Evolutionary conservation across 371 early-diverging fungal genomes (phyloP), one percentile per base, ranked within the genome.

Genomic region (Lichtheimia corymbifera): DNA sequence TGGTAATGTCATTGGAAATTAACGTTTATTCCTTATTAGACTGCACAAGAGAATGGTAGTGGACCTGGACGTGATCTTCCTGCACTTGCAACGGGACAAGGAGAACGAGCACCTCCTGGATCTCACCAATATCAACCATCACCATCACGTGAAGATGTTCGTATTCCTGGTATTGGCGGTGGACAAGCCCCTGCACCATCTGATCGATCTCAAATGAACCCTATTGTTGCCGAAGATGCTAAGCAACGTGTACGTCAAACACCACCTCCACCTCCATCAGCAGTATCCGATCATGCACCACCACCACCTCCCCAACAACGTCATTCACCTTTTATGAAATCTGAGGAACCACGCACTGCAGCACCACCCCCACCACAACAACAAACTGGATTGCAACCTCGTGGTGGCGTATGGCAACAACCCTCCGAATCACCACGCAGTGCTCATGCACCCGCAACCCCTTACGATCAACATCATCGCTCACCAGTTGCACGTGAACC

Each of bases 131-230:
- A 63, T 45, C 61, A 20, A 13, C 49, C 64, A 24, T 50, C 41
- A 17, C 41, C 47, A 47, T 27, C 63, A 40, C 73, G 73, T 44
- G 80, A 77, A 59, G 76, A 77, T 54, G 72, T 77, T 2, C 73
- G 76, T 28, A 77, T 80, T 57, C 76, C 80, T 11, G 77, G 77
- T 53, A 80, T 80, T 59, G 69, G 66, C 17, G 72, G 73, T 22
- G 74, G 76, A 2, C 76, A 72, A 60, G 77, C 76, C 7, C 80
- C 80, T 58, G 74, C 77, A 1, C 80, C 80, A 14, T 76, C 80
- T 12, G 80, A 80, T n/a, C 64, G 80, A 20, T 67, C 75, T n/a
- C 80, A 80, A 66, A 80, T 80, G 77, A 80, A 80, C 50, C 80
- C 80, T 11, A 80, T 80, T 50, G 58, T 75, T 35, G 64, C 67